These are phyloP conservation scores for Yarrowia deformans DNA, from an alignment of 805 yeast genomes.

Conservation along the genomic window DNA sequence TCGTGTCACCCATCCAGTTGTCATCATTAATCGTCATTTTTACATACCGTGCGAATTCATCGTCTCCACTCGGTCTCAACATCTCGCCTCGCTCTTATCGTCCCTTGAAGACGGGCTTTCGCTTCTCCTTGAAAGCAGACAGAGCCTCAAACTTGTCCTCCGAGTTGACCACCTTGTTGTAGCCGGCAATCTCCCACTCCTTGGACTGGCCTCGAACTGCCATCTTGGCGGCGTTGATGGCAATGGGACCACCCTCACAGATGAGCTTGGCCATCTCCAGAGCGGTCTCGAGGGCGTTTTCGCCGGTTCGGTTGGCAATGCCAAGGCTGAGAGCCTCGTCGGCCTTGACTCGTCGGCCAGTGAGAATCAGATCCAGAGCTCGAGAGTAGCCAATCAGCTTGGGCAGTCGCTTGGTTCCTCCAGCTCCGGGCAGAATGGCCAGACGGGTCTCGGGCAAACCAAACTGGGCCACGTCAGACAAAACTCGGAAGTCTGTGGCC, in stretches of 20 bases:
- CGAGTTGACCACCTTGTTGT: slow-evolving; percentile 46
- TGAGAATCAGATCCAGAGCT: slow-evolving; percentile 58
- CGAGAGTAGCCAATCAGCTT: slow-evolving; percentile 58
- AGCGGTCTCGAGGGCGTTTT: slow-evolving; percentile 45
- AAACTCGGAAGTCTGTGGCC: slow-evolving; percentile 53
- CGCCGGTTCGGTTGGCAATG: slow-evolving; percentile 48
- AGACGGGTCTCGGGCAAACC: slow-evolving; percentile 59
- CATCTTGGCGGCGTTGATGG: slow-evolving; percentile 47
- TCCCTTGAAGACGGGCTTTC: slow-evolving; percentile 49
- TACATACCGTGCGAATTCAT: neutral
- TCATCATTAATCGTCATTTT: slow-evolving; percentile 1
- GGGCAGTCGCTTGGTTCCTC: slow-evolving; percentile 62
- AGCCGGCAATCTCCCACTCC: slow-evolving; percentile 46
- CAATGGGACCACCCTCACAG: slow-evolving; percentile 48
- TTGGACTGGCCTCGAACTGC: slow-evolving; percentile 47
- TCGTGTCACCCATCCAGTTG: too few relatives aligned
- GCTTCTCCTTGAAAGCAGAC: slow-evolving; percentile 52
- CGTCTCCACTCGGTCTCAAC: neutral
- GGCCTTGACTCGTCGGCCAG: slow-evolving; percentile 53
- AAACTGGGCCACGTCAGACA: slow-evolving; percentile 50
- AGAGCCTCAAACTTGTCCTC: slow-evolving; percentile 53
- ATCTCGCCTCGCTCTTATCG: slow-evolving; percentile 9
- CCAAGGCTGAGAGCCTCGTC: slow-evolving; percentile 53
- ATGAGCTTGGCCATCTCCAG: slow-evolving; percentile 45
- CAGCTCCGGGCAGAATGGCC: slow-evolving; percentile 61